phyloP scores from a whole-genome alignment of 179 eudicot genomes.

The Actinidia polygama region DNA sequence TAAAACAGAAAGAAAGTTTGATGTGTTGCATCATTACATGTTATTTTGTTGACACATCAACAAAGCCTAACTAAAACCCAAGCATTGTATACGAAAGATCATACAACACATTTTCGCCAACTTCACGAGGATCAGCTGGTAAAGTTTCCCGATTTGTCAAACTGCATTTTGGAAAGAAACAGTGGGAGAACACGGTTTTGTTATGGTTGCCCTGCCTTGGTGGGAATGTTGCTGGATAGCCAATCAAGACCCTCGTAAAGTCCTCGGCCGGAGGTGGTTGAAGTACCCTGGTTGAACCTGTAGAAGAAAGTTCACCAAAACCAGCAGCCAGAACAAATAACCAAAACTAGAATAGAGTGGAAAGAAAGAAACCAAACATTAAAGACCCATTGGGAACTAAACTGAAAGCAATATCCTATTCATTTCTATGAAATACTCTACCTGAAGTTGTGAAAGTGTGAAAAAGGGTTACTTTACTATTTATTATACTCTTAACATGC shows the following conservation, averaged over 20 bases:
- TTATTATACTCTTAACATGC: no score
- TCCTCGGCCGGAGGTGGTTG: constrained; percentile 19
- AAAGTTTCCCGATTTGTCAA: neutral
- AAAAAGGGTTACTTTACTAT: no score
- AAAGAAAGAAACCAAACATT: neutral
- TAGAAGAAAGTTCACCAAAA: neutral
- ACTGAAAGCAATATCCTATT: neutral
- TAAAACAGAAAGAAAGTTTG: no score
- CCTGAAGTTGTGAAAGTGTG: no score
- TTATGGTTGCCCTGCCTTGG: neutral
- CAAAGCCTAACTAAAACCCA: no score
- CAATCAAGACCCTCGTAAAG: constrained; percentile 24
- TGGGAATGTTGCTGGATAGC: constrained; percentile 17
- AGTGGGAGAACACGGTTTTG: neutral
- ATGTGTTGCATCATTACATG: no score
- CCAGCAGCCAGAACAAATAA: neutral
- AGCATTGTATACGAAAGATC: no score
- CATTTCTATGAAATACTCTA: neutral
- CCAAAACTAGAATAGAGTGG: neutral
- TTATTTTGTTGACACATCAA: no score
- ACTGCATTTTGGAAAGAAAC: neutral
- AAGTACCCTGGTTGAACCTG: constrained; percentile 19
- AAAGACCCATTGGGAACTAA: no score
- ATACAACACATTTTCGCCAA: no score
- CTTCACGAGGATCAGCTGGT: no score